Conservation (phyloP, 2,329 filamentous ascomycete genomes). For the Ramichloridium luteum region DNA sequence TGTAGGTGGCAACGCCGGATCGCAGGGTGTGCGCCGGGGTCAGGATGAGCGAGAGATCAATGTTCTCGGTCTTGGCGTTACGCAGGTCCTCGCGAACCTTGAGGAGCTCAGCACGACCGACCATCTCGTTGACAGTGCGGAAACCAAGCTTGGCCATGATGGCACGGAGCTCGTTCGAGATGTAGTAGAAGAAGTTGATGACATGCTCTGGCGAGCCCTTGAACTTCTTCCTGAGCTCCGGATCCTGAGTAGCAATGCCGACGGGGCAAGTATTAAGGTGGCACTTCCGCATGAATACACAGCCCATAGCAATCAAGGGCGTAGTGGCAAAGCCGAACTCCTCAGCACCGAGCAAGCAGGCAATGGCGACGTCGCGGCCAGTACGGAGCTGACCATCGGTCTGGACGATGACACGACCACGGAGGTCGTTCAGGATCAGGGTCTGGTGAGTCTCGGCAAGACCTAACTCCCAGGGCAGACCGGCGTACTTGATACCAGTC, state of each 20-base stretch:
- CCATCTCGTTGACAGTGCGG: slow-evolving; percentile 95
- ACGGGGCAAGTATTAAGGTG: slow-evolving; percentile 70
- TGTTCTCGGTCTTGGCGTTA: slow-evolving; percentile 80
- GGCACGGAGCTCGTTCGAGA: slow-evolving; percentile 87
- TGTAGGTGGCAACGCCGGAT: slow-evolving; percentile 90
- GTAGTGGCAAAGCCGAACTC: slow-evolving; percentile 96
- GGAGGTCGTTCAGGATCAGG: slow-evolving; percentile 84
- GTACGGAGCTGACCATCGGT: slow-evolving; percentile 91
- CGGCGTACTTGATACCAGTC: slow-evolving; percentile 98
- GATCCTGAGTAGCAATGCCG: slow-evolving; percentile 90
- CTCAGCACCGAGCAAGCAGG: slow-evolving; percentile 90
- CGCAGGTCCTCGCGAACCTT: slow-evolving; percentile 79
- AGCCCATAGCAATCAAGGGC: slow-evolving; percentile 91
- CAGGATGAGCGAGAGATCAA: slow-evolving; percentile 82
- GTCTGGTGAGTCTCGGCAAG: slow-evolving; percentile 96
- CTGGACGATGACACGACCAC: slow-evolving; percentile 90
- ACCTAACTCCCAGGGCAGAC: slow-evolving; percentile 92
- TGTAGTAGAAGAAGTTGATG: slow-evolving; percentile 98
- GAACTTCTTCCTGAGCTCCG: slow-evolving; percentile 89
- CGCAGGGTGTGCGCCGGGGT: slow-evolving; percentile 93
- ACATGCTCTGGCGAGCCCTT: slow-evolving; percentile 86
- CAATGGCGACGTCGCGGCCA: slow-evolving; percentile 85
- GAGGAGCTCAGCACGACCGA: slow-evolving; percentile 78
- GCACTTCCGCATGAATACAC: slow-evolving; percentile 84
- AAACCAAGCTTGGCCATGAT: slow-evolving; percentile 96